Conservation (phyloP, 148 eudicot species). For the Salicornia ramosissima region DNA sequence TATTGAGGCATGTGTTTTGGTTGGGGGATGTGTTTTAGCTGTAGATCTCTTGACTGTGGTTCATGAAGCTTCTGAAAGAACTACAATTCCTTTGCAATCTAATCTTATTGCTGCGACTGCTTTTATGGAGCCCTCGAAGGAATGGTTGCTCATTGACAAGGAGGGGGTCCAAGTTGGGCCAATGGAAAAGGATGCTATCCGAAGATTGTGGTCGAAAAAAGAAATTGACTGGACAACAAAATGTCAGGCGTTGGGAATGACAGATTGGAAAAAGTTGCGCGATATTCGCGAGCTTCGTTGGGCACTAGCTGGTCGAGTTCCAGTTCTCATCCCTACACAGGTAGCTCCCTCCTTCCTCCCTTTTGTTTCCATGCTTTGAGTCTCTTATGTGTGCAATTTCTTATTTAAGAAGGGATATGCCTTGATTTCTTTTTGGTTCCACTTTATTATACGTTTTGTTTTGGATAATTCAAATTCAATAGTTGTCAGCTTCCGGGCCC, state of each 20-base stretch:
- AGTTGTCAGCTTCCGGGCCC: too few relatives aligned
- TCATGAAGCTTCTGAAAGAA: slow-evolving; percentile 98
- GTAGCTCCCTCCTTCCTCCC: slow-evolving; percentile 30
- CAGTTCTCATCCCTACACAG: slow-evolving; percentile 88
- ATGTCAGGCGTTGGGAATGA: slow-evolving; percentile 88
- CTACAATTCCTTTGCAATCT: slow-evolving; percentile 91
- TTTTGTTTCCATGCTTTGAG: not conserved
- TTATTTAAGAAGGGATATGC: not conserved
- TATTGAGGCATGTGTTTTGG: slow-evolving; percentile 94
- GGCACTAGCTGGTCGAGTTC: slow-evolving; percentile 88
- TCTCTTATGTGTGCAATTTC: not conserved
- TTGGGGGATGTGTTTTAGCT: slow-evolving; percentile 95
- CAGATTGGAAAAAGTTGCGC: slow-evolving; percentile 86
- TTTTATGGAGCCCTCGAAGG: slow-evolving; percentile 97
- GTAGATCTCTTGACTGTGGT: slow-evolving; percentile 84
- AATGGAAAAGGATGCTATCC: slow-evolving; percentile 91
- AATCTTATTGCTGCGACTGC: slow-evolving; percentile 97
- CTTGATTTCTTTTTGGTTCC: not conserved
- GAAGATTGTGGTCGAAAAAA: slow-evolving; percentile 88
- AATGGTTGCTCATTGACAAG: slow-evolving; percentile 83
- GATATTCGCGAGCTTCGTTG: slow-evolving; percentile 98
- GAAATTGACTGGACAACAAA: slow-evolving; percentile 89
- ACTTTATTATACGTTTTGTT: not conserved
- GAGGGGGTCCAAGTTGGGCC: slow-evolving; percentile 88
- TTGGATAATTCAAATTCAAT: too few relatives aligned